Conservation (phyloP, 768 basidiomycete genomes). For the Lactarius deliciosus region DNA sequence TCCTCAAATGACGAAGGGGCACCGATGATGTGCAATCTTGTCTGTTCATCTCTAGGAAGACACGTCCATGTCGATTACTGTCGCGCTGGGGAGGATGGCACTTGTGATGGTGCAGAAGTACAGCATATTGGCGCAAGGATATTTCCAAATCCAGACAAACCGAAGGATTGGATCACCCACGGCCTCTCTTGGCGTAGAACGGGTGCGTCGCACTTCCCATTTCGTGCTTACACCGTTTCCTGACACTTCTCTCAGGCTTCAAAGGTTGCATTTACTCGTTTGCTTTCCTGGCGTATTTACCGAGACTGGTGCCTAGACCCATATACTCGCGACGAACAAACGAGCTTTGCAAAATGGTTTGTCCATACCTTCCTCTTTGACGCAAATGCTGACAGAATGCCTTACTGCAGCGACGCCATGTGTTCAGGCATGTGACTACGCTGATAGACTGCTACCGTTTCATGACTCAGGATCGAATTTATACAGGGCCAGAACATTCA, state of each 20-base stretch:
- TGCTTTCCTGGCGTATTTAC: neutral
- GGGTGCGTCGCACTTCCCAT: neutral
- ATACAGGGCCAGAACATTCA: conserved; percentile 50
- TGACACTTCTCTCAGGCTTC: conserved; percentile 42
- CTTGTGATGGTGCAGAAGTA: neutral
- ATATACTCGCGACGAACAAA: conserved; percentile 41
- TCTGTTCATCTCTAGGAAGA: conserved; percentile 52
- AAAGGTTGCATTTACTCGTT: conserved; percentile 39
- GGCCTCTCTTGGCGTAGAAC: neutral
- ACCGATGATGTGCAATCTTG: conserved; percentile 4
- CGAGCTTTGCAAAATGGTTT: conserved; percentile 50
- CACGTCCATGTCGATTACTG: conserved; percentile 46
- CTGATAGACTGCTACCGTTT: neutral
- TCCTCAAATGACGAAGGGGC: conserved; percentile 36
- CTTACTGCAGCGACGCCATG: conserved; percentile 45
- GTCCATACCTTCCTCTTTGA: conserved; percentile 21
- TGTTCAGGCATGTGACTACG: conserved; percentile 42
- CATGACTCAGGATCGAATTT: neutral
- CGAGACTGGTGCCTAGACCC: conserved; percentile 43
- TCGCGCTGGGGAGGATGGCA: neutral
- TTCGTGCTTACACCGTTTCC: conserved; percentile 25
- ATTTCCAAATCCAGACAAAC: neutral
- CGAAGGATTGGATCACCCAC: neutral
- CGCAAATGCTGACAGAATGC: neutral
- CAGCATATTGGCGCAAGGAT: neutral